Conservation (phyloP, 495 filamentous ascomycete genomes). For the Penicillium lividum region DNA sequence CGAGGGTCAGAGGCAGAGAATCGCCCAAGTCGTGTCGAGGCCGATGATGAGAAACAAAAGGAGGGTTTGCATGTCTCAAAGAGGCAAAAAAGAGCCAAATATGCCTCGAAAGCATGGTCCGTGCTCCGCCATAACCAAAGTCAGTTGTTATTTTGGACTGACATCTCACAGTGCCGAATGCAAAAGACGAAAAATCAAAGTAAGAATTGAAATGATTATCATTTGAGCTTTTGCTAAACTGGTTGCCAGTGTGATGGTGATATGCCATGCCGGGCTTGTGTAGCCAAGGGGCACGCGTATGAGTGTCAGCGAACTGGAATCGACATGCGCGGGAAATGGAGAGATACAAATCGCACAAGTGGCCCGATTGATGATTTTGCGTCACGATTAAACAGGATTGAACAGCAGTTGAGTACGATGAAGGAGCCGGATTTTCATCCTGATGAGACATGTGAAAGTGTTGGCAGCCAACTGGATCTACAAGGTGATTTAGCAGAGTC, state of each 20-base stretch:
- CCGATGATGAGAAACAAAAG: background rate
- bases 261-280: conserved; percentile 25
- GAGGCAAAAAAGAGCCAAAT: conserved; percentile 24
- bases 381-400: conserved; percentile 12
- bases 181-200: conserved; percentile 28
- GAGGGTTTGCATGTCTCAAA: conserved; percentile 2
- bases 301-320: conserved; percentile 16
- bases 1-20: background rate
- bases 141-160: background rate
- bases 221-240: background rate
- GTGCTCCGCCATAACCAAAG: background rate
- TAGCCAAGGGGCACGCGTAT: conserved; percentile 13
- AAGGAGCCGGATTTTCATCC: background rate
- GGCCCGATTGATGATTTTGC: conserved; percentile 5
- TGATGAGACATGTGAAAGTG: background rate
- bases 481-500: background rate
- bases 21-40: background rate
- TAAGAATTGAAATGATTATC: conserved; percentile 1
- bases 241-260: conserved; percentile 25
- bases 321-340: conserved; percentile 29
- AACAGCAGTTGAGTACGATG: background rate
- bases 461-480: background rate
- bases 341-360: background rate
- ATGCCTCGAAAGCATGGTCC: conserved; percentile 32
- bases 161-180: conserved; percentile 20